Evolutionary conservation across 2,329 filamentous ascomycete species (phyloP), one percentile per base, ranked within the genome.

Genomic region (Nakataea oryzae): DNA sequence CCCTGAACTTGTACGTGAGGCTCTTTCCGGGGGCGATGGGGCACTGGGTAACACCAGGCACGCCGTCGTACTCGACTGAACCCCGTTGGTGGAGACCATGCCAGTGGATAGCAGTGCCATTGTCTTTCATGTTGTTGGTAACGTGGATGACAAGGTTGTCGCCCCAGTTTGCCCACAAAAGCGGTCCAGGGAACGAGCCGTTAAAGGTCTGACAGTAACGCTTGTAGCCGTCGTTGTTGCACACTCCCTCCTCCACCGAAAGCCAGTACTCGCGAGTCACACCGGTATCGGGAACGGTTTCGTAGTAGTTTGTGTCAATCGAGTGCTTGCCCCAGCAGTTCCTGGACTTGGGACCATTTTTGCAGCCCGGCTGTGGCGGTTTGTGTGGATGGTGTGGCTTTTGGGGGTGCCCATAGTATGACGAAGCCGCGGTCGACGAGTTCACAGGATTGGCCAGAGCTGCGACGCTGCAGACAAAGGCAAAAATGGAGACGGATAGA

Each of bases 101-200:
- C 72, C 72, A 74, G 66, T 74, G 73, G 14, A 74, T 69, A 2
- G 70, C 67, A 0, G 70, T 73, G 2, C 73, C 72, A 59, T 69
- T 69, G 24, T 27, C 30, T 17, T 57, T 66, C 34, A 12, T 73
- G 65, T 76, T 77, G 69, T 90, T 89, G 71, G 84, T 78, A 61
- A 88, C 78, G 54, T 86, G 84, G 56, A 92, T 83, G 3, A 90
- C 72, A 11, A 95, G 72, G 1, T 81, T 84, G 67, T 95, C 90
- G 26, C 88, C 89, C 65, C 89, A 85, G 66, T 89, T 90, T 65
- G 86, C 84, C 65, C 90, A 84, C 57, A 95, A 83, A 57, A 89
- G 73, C 7, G 90, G 90, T 0, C 90, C 81, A 0, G 90, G 90
- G 73, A 89, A 92, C 69, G 88, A 78, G 47, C 86, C 85, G 69